Conservation (phyloP, 2,329 filamentous ascomycete species). For the Xylaria sp. region DNA sequence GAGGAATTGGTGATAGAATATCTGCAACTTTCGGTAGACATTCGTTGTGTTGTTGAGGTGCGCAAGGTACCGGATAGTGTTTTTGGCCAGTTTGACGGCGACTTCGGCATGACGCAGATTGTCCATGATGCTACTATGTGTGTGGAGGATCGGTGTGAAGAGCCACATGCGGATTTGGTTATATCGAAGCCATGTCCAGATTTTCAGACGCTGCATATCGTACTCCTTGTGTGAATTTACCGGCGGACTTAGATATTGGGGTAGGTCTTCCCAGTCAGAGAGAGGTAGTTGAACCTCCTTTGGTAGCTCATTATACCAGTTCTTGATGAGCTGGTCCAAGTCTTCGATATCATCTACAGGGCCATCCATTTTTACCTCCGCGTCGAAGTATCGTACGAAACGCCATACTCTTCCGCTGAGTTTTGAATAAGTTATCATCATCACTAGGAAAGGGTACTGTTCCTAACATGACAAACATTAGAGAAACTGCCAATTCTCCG, state of each 20-base stretch:
- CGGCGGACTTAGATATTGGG: slow-evolving; percentile 45
- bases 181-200: slow-evolving; percentile 85
- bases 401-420: slow-evolving; percentile 89
- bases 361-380: slow-evolving; percentile 68
- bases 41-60: slow-evolving; percentile 77
- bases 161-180: slow-evolving; percentile 93
- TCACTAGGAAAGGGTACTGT: slow-evolving; percentile 75
- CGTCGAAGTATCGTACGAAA: slow-evolving; percentile 76
- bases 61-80: slow-evolving; percentile 77
- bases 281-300: slow-evolving; percentile 61
- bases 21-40: slow-evolving; percentile 76
- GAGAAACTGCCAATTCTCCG: slow-evolving; percentile 21
- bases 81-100: slow-evolving; percentile 78
- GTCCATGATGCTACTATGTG: slow-evolving; percentile 81
- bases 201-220: slow-evolving; percentile 76
- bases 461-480: slow-evolving; percentile 53
- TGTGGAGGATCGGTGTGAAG: slow-evolving; percentile 87
- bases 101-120: slow-evolving; percentile 78
- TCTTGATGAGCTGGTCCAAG: slow-evolving; percentile 83
- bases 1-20: slow-evolving; percentile 84
- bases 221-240: slow-evolving; percentile 63
- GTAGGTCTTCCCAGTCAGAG: slow-evolving; percentile 65
- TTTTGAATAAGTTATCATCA: slow-evolving; percentile 86
- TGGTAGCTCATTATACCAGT: slow-evolving; percentile 85
- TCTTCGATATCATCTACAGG: slow-evolving; percentile 80